Conservation (phyloP, 192 early-diverging fungal genomes). For the Gaertneriomyces sp. region DNA sequence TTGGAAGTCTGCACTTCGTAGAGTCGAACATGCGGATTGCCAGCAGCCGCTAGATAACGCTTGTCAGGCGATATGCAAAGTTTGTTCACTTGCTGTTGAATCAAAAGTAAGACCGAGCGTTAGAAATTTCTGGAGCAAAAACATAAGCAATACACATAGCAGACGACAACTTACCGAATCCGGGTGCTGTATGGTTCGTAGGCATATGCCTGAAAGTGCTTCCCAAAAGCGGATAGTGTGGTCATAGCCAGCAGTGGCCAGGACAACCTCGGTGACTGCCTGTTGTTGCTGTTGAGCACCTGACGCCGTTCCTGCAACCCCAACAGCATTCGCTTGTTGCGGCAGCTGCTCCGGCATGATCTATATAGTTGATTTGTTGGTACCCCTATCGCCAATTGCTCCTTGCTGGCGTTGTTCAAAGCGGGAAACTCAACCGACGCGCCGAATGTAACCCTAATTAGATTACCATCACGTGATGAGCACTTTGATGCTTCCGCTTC, state of each 20-base stretch:
- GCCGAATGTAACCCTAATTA: too few relatives aligned
- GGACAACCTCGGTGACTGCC: conserved; percentile 42
- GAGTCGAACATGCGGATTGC: conserved; percentile 76
- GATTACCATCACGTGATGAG: too few relatives aligned
- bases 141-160: neutral
- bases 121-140: neutral
- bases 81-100: conserved; percentile 75
- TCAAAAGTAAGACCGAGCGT: too few relatives aligned
- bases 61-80: conserved; percentile 87
- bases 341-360: too few relatives aligned
- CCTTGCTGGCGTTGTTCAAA: too few relatives aligned
- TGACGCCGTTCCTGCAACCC: neutral
- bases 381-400: too few relatives aligned
- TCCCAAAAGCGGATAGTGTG: conserved; percentile 66
- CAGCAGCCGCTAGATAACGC: conserved; percentile 77
- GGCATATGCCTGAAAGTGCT: conserved; percentile 50
- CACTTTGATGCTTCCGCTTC: too few relatives aligned
- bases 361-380: too few relatives aligned
- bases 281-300: conserved; percentile 7
- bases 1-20: conserved; percentile 80
- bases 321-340: too few relatives aligned
- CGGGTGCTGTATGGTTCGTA: conserved; percentile 70
- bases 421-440: too few relatives aligned
- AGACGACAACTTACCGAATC: conserved; percentile 58
- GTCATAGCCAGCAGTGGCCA: conserved; percentile 59